Evolutionary conservation across 169 alveolate genomes (phyloP).

Genomic region (Besnoitia besnoiti): DNA sequence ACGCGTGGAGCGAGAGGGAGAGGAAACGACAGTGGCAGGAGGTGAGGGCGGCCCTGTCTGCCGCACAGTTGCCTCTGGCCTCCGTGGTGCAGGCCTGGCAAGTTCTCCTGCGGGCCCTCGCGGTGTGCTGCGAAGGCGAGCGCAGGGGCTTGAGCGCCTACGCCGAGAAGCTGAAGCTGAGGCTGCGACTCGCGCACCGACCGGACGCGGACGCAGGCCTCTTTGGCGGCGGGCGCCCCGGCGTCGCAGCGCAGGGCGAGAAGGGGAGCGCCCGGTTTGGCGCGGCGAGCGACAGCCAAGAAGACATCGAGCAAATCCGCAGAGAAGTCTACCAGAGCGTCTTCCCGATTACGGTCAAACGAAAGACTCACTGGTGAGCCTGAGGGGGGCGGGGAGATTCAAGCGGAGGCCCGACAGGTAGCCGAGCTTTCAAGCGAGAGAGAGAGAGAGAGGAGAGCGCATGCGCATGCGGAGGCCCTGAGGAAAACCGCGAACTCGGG

Average conservation of each 20-base stretch:
- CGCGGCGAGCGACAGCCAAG: neutral
- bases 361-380: neutral
- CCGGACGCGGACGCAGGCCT: neutral
- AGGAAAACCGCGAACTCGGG: too few relatives aligned
- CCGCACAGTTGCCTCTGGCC: slow-evolving; percentile 9
- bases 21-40: neutral
- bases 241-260: neutral
- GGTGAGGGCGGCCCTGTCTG: neutral
- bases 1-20: neutral
- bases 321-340: neutral
- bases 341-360: neutral
- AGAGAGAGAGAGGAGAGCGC: too few relatives aligned
- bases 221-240: neutral
- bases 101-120: neutral
- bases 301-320: neutral
- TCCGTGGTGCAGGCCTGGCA: slow-evolving; percentile 25
- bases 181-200: neutral
- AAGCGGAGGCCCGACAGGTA: too few relatives aligned
- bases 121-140: slow-evolving; percentile 18
- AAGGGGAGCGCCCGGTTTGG: neutral
- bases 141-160: neutral
- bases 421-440: too few relatives aligned
- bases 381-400: neutral
- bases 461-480: too few relatives aligned
- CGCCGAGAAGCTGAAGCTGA: neutral